Evolutionary conservation across 176 grass and related monocot genomes (phyloP).

Genomic region (Tillandsia leiboldiana): DNA sequence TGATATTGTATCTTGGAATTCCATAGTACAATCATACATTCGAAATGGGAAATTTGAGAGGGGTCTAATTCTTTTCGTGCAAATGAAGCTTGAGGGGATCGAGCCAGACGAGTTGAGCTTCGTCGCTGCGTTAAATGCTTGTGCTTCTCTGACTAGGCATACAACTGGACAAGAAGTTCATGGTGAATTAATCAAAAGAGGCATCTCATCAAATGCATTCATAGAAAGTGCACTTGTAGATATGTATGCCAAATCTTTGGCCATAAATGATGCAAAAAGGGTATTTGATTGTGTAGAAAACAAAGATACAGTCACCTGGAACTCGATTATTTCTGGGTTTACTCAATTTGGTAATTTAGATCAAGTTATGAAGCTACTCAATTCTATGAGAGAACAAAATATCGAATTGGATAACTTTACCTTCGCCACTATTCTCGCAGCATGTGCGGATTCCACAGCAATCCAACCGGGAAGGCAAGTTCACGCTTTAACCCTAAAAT

Average conservation of each 20-base stretch:
- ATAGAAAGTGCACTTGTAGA: constrained; percentile 21
- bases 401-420: constrained; percentile 12
- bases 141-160: constrained; percentile 21
- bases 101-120: constrained; percentile 25
- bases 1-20: constrained; percentile 32
- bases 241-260: constrained; percentile 23
- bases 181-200: constrained; percentile 20
- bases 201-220: constrained; percentile 5
- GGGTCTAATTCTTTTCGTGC: constrained; percentile 5
- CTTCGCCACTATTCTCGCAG: constrained; percentile 19
- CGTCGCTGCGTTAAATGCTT: constrained; percentile 14
- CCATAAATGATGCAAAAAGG: constrained; percentile 13
- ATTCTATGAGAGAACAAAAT: constrained; percentile 14
- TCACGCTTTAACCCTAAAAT: constrained; percentile 16
- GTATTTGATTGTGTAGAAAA: constrained; percentile 6
- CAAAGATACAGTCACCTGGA: constrained; percentile 27
- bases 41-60: constrained; percentile 18
- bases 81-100: constrained; percentile 10
- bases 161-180: constrained; percentile 17
- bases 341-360: constrained; percentile 15
- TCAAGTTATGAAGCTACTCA: constrained; percentile 4
- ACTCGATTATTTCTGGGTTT: constrained; percentile 15
- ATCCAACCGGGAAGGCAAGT: constrained; percentile 19
- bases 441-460: constrained; percentile 14
- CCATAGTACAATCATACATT: constrained; percentile 20